phyloP scores from a whole-genome alignment of 805 yeast species.

The Yamadazyma nakazawae region DNA sequence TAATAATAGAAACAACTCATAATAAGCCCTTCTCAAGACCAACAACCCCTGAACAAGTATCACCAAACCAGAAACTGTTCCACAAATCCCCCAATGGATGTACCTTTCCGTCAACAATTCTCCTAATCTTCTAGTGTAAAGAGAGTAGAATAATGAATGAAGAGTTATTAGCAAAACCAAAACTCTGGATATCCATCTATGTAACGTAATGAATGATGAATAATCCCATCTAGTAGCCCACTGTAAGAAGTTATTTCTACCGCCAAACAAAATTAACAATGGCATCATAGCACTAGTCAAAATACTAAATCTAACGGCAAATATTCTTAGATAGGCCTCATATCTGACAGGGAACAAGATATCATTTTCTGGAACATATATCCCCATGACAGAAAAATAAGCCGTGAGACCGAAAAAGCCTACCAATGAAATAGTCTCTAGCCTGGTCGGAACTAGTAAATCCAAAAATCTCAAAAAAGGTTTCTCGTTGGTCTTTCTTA shows the following conservation, averaged over 20 bases:
- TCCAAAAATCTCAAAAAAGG: conserved; percentile 21
- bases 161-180: conserved; percentile 20
- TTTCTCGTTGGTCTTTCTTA: conserved; percentile 25
- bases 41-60: conserved; percentile 47
- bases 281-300: conserved; percentile 29
- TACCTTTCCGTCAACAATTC: conserved; percentile 14
- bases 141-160: conserved; percentile 23
- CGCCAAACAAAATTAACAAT: conserved; percentile 31
- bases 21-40: conserved; percentile 43
- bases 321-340: conserved; percentile 36
- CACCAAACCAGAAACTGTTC: conserved; percentile 32
- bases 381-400: conserved; percentile 21
- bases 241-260: conserved; percentile 36
- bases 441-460: conserved; percentile 39
- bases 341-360: conserved; percentile 33
- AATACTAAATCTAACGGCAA: conserved; percentile 39
- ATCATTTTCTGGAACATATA: conserved; percentile 27
- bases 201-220: conserved; percentile 26
- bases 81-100: conserved; percentile 27
- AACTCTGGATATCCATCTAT: conserved; percentile 28
- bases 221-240: conserved; percentile 38
- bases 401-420: conserved; percentile 29
- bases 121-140: conserved; percentile 17
- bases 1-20: conserved; percentile 51
- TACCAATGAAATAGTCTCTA: conserved; percentile 31